These are phyloP conservation scores for Salvia splendens DNA, from an alignment of 257 asterid species.

Conservation along the genomic window DNA sequence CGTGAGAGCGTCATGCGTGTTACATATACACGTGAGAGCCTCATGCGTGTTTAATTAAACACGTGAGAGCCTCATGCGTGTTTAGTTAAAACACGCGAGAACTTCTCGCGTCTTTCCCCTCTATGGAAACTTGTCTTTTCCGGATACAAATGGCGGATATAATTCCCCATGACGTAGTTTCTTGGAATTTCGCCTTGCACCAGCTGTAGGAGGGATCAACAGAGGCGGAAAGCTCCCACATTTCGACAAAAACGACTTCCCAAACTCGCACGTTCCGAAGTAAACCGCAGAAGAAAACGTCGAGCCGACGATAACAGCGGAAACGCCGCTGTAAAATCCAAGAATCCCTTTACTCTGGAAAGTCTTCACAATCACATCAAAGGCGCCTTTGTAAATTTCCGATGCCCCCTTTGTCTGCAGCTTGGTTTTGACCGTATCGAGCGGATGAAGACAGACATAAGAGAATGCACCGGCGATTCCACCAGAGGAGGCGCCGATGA, in stretches of 20 bases:
- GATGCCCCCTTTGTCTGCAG: conserved; percentile 97
- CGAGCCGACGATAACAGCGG: conserved; percentile 94
- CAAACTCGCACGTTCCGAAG: conserved; percentile 96
- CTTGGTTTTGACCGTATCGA: conserved; percentile 90
- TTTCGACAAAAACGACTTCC: conserved; percentile 78
- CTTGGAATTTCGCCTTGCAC: too few species aligned
- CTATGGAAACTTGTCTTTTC: too few species aligned
- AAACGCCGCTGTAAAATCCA: conserved; percentile 89
- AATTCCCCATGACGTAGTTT: too few species aligned
- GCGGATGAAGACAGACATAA: conserved; percentile 89
- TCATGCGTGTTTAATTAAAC: too few species aligned
- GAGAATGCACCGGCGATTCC: conserved; percentile 98
- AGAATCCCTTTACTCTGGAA: conserved; percentile 70
- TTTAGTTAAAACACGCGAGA: too few species aligned
- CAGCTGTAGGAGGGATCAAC: conserved; percentile 94
- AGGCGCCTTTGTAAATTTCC: conserved; percentile 69
- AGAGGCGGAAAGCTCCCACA: conserved; percentile 56
- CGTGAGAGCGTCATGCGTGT: too few species aligned
- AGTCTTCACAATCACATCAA: conserved; percentile 83
- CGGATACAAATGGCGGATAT: too few species aligned
- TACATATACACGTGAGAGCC: too few species aligned
- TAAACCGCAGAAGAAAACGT: conserved; percentile 95
- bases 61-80: too few species aligned
- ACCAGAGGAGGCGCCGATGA: conserved; percentile 80
- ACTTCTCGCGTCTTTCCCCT: too few species aligned